Evolutionary conservation across 2,329 filamentous ascomycete species (phyloP), one percentile per base, ranked within the genome.

Genomic region (Pochonia chlamydosporia): DNA sequence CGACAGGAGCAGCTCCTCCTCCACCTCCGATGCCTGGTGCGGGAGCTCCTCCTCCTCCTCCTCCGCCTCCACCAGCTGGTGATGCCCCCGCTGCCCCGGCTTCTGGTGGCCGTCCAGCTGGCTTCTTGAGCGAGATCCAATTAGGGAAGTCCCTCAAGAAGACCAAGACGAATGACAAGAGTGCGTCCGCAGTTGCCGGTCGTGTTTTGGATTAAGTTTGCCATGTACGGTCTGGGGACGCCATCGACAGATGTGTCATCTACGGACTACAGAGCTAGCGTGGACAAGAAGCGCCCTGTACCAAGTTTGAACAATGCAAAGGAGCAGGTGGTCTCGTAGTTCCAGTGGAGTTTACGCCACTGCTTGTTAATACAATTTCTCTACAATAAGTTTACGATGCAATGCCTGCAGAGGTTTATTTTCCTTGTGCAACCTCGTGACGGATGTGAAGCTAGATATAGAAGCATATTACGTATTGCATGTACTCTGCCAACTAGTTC

Each of bases 91-190:
- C 64, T 43, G 59, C 68, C 26, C 69, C 73, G 4, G 70, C 79
- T 5, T 50, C 62, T 10, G 66, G 69, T 25, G 76, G 70, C 1
- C 72, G 77, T 24, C 80, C 81, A 18, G 60, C 79, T 18, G 81
- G 82, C 1, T 75, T 99, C 59, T 67, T 99, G 53, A 84, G 83
- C 49, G 82, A 96, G 63, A 97, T 99, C 52, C 84, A 92, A 62
- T 70, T 81, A 52, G 92, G 93, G 37, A 90, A 68, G 66, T 68
- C 82, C 3, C 71, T 99, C 62, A 90, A 78, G 74, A 97, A 97
- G 76, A 89, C 90, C 21, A 73, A 85, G 64, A 97, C 93, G 1
- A 91, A 89, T 66, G 93, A 99, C 66, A 84, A 84, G 65, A 96
- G 91, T 66, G 68, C 58, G 41, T 78, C 88, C 44, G 66, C 82